Base-by-base conservation (phyloP, 2,329 filamentous ascomycete species). In the Malbranchea zuffiana region DNA sequence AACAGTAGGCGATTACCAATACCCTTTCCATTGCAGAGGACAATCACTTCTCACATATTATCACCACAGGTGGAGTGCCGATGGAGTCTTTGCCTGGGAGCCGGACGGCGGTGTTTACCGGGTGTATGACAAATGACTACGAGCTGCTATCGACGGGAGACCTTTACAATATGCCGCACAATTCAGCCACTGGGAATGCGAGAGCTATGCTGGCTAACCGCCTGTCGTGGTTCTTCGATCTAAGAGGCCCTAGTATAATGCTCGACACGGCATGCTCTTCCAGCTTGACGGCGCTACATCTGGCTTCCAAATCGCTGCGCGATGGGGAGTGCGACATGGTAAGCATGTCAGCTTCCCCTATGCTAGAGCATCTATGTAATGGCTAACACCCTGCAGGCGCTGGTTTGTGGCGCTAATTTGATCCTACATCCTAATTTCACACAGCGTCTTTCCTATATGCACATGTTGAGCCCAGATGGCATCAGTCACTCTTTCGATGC, bases 401-500 rank as follows among this genome's bases (percentile, higher is more conserved):
- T 56, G 20, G 48, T 52, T 4, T 44, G 29, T 17, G 48, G 45
- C 13, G 25, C 33, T 8, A 55, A 51, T 35, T 25, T 56, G 10
- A 46, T 50, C 19, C 18, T 52, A 3, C 36, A 29, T 13, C 46
- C 44, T 2, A 40, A 45, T 13, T 28, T 32, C 15, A 8, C 37
- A 6, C n/a, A 50, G 20, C 27, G 16, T 17, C 21, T 24, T 5
- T n/a, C 29, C 10, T 49, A 58, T 32, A 35, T 44, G 16, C 32
- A 30, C 13, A 43, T 47, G 36, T 30, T 48, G 4, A 44, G 42
- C 33, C 43, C 47, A 23, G 46, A 49, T 23, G 44, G 47, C 4
- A 40, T 26, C 11, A 55, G 44, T 30, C 42, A 50, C 13, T 47
- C 41, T 10, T 59, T 55, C 39, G 62, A 64, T 39, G 41, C 47